Evolutionary conservation across 805 yeast genomes (phyloP).

Genomic region (Ogataea degrootiae): DNA sequence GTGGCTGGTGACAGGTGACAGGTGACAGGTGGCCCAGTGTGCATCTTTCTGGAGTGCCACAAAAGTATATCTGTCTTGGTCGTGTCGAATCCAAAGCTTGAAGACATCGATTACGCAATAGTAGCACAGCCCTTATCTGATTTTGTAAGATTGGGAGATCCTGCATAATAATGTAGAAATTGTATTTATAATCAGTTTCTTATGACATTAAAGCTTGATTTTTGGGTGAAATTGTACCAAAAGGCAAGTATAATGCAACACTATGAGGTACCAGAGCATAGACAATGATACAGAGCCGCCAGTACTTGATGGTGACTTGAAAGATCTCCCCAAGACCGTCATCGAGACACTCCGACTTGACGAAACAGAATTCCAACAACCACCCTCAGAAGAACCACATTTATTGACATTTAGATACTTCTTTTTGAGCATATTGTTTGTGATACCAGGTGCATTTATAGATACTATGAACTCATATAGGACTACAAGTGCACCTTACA

Average conservation of each 20-base stretch:
- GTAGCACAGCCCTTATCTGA: too few relatives aligned
- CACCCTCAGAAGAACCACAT: constrained; percentile 19
- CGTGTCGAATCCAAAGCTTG: too few relatives aligned
- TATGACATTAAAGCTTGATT: too few relatives aligned
- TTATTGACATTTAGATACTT: constrained; percentile 34
- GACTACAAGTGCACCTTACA: constrained; percentile 40
- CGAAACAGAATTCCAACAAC: constrained; percentile 8
- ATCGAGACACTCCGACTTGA: constrained; percentile 29
- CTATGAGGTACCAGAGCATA: not conserved
- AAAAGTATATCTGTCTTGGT: too few relatives aligned
- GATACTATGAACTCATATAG: constrained; percentile 34
- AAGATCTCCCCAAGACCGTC: constrained; percentile 28
- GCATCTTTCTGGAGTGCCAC: too few relatives aligned
- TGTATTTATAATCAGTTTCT: too few relatives aligned
- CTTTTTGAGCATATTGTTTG: constrained; percentile 30
- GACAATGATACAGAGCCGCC: not conserved
- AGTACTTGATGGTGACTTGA: constrained; percentile 19
- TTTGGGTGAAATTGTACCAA: not conserved
- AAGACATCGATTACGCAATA: too few relatives aligned
- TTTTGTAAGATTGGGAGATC: too few relatives aligned
- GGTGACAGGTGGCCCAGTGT: too few relatives aligned
- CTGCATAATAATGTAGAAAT: too few relatives aligned
- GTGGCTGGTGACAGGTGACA: too few relatives aligned
- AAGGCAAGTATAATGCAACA: not conserved
- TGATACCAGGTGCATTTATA: constrained; percentile 37